These are phyloP conservation scores for Pezicula neosporulosa DNA, from an alignment of 2,329 filamentous ascomycete species.

Conservation along the genomic window DNA sequence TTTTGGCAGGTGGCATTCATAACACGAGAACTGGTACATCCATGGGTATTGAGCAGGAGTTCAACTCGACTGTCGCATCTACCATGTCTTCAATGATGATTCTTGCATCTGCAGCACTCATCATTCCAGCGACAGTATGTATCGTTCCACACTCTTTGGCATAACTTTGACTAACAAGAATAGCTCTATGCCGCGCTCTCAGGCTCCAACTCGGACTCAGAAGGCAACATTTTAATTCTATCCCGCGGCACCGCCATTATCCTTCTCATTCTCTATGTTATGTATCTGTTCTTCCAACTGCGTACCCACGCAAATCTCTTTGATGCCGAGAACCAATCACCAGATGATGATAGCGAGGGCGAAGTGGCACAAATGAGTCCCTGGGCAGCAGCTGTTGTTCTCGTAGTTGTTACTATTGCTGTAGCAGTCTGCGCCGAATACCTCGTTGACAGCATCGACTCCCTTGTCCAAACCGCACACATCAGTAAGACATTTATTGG, in stretches of 20 bases:
- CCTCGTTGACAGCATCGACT: conserved; percentile 72
- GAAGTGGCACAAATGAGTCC: conserved; percentile 55
- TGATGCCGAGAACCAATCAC: conserved; percentile 42
- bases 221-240: conserved; percentile 60
- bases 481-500: conserved; percentile 82
- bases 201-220: conserved; percentile 36
- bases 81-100: conserved; percentile 73
- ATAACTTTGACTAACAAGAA: neutral
- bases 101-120: conserved; percentile 69
- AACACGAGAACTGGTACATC: conserved; percentile 56
- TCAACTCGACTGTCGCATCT: conserved; percentile 74
- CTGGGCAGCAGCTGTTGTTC: conserved; percentile 58
- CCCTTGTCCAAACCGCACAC: conserved; percentile 63
- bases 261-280: conserved; percentile 68
- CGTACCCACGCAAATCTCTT: conserved; percentile 70
- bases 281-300: conserved; percentile 76
- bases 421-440: conserved; percentile 76
- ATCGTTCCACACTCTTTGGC: neutral
- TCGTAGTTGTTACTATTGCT: conserved; percentile 66
- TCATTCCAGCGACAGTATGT: conserved; percentile 66
- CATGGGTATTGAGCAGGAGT: conserved; percentile 62
- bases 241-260: conserved; percentile 75
- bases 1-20: conserved; percentile 69
- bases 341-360: conserved; percentile 36
- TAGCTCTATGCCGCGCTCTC: conserved; percentile 64